Evolutionary conservation across 768 basidiomycete species (phyloP), one percentile per base, ranked within the genome.

Genomic region (Calocera cornea): DNA sequence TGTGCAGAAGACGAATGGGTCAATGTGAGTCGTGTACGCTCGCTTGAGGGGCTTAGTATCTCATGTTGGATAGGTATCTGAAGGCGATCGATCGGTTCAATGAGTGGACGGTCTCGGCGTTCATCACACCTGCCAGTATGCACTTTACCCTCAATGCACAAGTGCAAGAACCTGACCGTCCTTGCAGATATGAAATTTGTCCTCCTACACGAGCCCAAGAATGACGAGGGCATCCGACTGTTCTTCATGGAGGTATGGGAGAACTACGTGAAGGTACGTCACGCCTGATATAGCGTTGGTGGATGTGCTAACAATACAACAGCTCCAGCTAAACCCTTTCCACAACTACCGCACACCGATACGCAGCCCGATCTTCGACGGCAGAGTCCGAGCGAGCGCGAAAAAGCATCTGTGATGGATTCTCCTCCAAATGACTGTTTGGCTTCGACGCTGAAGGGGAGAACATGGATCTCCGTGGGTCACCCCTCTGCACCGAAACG

Each of bases 201-300:
- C 65, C 79, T 99, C 67, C 79, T 99, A 67, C 97, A 98, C 77
- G 97, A 98, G 77, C 83, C 83, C 8, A 95, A 92, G 82, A 97
- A 97, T 78, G 95, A 99, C 78, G 97, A 98, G 64, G 95, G 95
- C 2, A 97, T 98, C 76, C 84, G 88, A 65, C 77, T 83, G 66
- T 99, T 99, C 81, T 90, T 99, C 73, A 85, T 84, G 73, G 97
- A 98, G 10, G 87, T 95, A 33, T 99, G 97, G 95, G 97, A 99
- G 81, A 73, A 90, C 72, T 98, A 95, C 78, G 85, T 95, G 63
- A 99, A 99, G 87, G 97, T 94, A 70, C 71, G 82, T 24, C 38
- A 8, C 38, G 10, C 10, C 40, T 2, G 29, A 41, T 49, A 63
- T 68, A 14, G 24, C 12, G 33, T 44, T 64, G 16, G 7, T 27